Conservation (phyloP, 768 basidiomycete genomes). For the Suillus bovinus region DNA sequence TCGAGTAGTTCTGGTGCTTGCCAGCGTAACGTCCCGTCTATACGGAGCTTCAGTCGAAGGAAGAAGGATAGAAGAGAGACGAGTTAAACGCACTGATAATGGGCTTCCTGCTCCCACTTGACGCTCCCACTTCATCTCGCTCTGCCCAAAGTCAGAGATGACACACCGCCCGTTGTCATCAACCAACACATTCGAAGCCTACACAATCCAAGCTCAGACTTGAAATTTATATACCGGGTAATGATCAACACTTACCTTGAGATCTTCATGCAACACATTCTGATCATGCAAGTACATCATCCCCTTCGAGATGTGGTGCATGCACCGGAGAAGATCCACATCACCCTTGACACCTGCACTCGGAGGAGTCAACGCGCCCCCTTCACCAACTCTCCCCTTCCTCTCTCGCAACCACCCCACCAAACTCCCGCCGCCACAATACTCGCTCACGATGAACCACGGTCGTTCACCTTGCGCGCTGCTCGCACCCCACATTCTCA, state of each 20-base stretch:
- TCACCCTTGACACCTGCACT: background rate
- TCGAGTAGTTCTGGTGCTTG: slow-evolving; percentile 66
- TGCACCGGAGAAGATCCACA: slow-evolving; percentile 9
- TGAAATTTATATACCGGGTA: slow-evolving; percentile 1
- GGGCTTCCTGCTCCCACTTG: slow-evolving; percentile 53
- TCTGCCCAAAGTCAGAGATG: slow-evolving; percentile 83
- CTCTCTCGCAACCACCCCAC: slow-evolving; percentile 50
- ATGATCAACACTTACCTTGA: slow-evolving; percentile 54
- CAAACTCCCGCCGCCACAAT: background rate
- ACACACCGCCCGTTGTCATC: slow-evolving; percentile 66
- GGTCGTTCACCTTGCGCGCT: slow-evolving; percentile 13
- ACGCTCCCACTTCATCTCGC: slow-evolving; percentile 76
- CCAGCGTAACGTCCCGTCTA: slow-evolving; percentile 71
- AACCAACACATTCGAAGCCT: slow-evolving; percentile 78
- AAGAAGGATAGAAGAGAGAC: background rate
- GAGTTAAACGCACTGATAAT: slow-evolving; percentile 43
- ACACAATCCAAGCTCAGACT: background rate
- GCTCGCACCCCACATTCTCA: slow-evolving; percentile 17
- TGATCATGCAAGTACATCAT: slow-evolving; percentile 19
- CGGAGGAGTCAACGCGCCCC: background rate
- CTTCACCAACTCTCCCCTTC: slow-evolving; percentile 21
- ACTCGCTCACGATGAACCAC: slow-evolving; percentile 7
- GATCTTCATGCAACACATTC: slow-evolving; percentile 60
- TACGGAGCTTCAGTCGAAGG: background rate
- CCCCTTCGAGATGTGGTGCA: slow-evolving; percentile 16